These are phyloP conservation scores for Grifola frondosa DNA, from an alignment of 1,284 basidiomycete species.

Conservation along the genomic window DNA sequence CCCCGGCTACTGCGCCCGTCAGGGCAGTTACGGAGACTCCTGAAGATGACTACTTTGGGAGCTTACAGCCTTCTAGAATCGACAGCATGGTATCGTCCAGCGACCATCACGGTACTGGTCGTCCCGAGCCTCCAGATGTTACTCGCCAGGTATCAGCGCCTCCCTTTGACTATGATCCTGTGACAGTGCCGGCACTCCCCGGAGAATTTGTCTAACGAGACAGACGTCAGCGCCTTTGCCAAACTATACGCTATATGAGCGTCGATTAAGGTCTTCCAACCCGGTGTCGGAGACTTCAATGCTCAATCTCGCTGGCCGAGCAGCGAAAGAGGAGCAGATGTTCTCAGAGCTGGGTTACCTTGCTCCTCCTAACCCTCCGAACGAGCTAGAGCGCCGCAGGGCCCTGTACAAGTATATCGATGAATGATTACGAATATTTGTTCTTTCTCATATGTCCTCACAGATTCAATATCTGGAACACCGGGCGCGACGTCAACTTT, in stretches of 20 bases:
- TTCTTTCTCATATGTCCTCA: constrained; percentile 7
- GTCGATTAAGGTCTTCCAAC: constrained; percentile 38
- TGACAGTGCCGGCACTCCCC: constrained; percentile 47
- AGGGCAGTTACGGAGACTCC: constrained; percentile 13
- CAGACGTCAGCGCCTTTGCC: constrained; percentile 63
- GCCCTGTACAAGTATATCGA: constrained; percentile 75
- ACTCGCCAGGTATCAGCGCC: constrained; percentile 29
- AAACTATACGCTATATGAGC: constrained; percentile 39
- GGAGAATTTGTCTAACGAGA: constrained; percentile 53
- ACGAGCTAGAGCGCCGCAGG: constrained; percentile 76
- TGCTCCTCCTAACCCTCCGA: constrained; percentile 75
- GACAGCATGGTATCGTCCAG: constrained; percentile 3
- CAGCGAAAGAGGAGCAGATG: constrained; percentile 63
- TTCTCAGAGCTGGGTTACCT: constrained; percentile 68
- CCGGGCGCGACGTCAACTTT: constrained; percentile 84
- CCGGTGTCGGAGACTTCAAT: constrained; percentile 36
- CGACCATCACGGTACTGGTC: background rate
- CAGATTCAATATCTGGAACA: constrained; percentile 87
- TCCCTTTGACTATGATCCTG: constrained; percentile 23
- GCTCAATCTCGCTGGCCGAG: constrained; percentile 41
- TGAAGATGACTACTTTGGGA: constrained; percentile 34
- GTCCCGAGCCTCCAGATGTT: too few species aligned
- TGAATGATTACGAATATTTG: background rate
- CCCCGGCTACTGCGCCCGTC: constrained; percentile 32
- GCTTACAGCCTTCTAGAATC: constrained; percentile 8